Evolutionary conservation across 2,329 filamentous ascomycete species (phyloP).

Genomic region (Dothideomycetes sp.): DNA sequence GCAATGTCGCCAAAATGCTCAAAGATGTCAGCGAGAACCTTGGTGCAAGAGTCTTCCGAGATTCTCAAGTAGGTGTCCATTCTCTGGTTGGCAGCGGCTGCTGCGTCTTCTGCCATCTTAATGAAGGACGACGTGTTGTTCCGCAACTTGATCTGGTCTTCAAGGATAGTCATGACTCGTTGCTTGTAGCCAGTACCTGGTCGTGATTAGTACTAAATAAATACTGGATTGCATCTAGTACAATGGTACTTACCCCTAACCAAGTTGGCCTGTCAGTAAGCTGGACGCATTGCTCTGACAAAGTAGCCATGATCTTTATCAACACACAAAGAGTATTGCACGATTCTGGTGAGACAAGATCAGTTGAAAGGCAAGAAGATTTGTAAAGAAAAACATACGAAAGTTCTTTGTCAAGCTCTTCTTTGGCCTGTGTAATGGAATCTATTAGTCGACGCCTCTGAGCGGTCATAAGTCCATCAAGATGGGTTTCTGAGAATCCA

Average conservation of each 20-base stretch:
- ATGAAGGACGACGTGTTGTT: background rate
- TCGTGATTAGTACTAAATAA: background rate
- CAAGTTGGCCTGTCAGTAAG: constrained; percentile 13
- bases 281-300: constrained; percentile 13
- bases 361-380: no score
- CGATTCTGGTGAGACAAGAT: no score
- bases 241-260: background rate
- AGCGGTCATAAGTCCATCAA: background rate
- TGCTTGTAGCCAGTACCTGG: background rate
- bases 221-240: background rate
- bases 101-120: background rate
- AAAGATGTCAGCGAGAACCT: background rate
- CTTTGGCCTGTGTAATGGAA: background rate
- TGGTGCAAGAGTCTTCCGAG: background rate
- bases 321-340: no score
- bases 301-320: constrained; percentile 17
- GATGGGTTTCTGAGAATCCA: constrained; percentile 7
- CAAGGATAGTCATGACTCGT: background rate
- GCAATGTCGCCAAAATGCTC: background rate
- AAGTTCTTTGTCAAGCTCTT: background rate
- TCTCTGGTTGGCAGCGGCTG: background rate
- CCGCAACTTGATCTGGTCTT: background rate
- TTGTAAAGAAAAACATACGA: background rate
- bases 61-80: background rate
- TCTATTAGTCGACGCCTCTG: background rate